Base-by-base conservation (phyloP, 352 stramenopile genomes). In the Globisporangium parvum region DNA sequence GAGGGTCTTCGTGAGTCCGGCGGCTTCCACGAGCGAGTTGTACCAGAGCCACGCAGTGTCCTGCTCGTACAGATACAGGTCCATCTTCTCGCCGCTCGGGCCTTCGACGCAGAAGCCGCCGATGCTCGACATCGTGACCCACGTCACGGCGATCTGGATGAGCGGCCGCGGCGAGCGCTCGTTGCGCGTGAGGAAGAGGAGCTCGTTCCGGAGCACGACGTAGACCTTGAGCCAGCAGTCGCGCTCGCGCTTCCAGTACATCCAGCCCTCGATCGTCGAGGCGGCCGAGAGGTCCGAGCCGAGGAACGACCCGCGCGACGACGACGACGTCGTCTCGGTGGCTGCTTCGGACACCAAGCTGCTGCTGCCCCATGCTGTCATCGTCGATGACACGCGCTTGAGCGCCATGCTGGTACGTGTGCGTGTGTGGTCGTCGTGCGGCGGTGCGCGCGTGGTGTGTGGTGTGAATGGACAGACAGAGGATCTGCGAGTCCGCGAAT, bases 161-260 rank as follows among this genome's bases (percentile, higher is more conserved):
- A 91, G 56, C 28, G 77, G 76, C n/a, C 50, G 64, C 54, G 41
- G 59, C n/a, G 55, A 21, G 8, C 58, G 47, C 63, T 51, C 65
- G 57, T 75, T 71, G 37, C 79, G 78, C 48, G 77, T 71, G 52
- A 91, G 74, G 71, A 76, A 91, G 45, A 91, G 56, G 51, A 86
- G 63, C 62, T 91, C 72, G 58, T 87, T 78, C 41, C 71, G 70
- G 54, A 88, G 64, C 46, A 85, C 75, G 49, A 72, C 77, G 63
- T 75, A 88, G 51, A 91, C 80, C 63, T 91, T 91, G 55, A 83
- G 76, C 80, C 80, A 91, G 67, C 71, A 85, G 53, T 77, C 66
- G 42, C 47, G 51, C 51, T 77, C 73, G 52, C 71, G 77, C 45
- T 78, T 77, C 80, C 80, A 91, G 69, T 88, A 91, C 70, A 88